These are phyloP conservation scores for Ceratobasidium sp. DNA, from an alignment of 1,284 basidiomycete genomes.

Conservation along the genomic window DNA sequence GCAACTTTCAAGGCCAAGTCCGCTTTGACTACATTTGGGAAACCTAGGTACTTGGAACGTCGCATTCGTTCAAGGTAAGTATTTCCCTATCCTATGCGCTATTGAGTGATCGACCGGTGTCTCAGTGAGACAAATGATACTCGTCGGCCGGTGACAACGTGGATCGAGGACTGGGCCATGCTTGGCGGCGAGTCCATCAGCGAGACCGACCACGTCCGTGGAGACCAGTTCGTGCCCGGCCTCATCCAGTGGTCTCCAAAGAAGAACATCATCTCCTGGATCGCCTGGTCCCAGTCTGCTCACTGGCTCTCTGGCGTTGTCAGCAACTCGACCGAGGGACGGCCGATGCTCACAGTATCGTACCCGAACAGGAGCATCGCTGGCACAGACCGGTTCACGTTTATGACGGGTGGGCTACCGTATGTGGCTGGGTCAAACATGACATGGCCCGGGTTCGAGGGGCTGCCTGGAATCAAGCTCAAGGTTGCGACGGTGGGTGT, in stretches of 20 bases:
- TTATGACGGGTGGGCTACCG: conserved; percentile 10
- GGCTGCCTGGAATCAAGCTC: conserved; percentile 22
- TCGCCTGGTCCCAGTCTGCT: conserved; percentile 34
- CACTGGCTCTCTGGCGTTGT: conserved; percentile 29
- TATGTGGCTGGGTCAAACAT: conserved; percentile 24
- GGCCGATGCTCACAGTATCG: conserved; percentile 15
- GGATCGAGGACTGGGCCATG: conserved; percentile 35
- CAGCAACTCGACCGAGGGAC: conserved; percentile 24
- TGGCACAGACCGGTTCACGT: conserved; percentile 24
- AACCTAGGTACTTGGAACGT: conserved; percentile 23
- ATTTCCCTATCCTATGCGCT: neutral
- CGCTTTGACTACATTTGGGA: conserved; percentile 5
- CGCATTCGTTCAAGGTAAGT: conserved; percentile 26
- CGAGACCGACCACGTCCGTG: conserved; percentile 23
- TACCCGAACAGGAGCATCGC: conserved; percentile 23
- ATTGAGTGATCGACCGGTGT: neutral
- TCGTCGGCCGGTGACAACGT: conserved; percentile 26
- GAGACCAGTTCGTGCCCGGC: conserved; percentile 20
- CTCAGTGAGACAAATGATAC: conserved; percentile 27
- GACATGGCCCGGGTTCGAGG: conserved; percentile 28
- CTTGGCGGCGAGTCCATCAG: conserved; percentile 31
- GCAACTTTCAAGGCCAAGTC: conserved; percentile 24
- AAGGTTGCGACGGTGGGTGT: conserved; percentile 20
- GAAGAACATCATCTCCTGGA: conserved; percentile 25
- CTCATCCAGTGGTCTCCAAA: conserved; percentile 32